These are phyloP conservation scores for Pyrus bretschneideri DNA, from an alignment of 306 rosid genomes.

Conservation along the genomic window DNA sequence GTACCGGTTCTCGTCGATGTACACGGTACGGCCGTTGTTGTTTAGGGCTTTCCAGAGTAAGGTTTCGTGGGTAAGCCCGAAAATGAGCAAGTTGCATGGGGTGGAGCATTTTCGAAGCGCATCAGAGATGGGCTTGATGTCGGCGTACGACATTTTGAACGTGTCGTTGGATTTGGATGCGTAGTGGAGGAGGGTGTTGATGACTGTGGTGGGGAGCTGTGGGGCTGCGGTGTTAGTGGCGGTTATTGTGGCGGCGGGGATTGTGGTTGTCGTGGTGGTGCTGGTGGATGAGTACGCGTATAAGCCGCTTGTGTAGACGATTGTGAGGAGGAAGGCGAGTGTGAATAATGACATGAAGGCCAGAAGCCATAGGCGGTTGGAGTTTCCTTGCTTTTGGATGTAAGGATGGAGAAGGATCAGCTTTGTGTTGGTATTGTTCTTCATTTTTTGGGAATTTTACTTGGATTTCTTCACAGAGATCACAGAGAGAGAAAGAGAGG, in stretches of 20 bases:
- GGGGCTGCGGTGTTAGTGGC: constrained; percentile 28
- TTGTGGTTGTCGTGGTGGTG: constrained; percentile 14
- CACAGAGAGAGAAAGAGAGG: neutral
- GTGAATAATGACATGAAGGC: constrained; percentile 81
- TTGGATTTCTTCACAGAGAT: neutral
- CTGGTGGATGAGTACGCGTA: neutral
- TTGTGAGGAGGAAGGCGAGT: constrained; percentile 66
- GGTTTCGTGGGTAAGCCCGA: constrained; percentile 85
- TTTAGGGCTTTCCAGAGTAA: constrained; percentile 89
- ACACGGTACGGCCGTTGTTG: constrained; percentile 82
- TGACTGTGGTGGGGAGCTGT: constrained; percentile 55
- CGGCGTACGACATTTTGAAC: constrained; percentile 71
- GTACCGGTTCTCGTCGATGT: constrained; percentile 91
- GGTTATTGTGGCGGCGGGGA: constrained; percentile 9
- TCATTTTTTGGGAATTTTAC: constrained; percentile 23
- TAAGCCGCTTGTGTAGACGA: constrained; percentile 63
- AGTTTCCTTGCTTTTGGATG: constrained; percentile 89
- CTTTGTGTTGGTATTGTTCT: constrained; percentile 68
- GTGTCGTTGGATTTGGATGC: constrained; percentile 77
- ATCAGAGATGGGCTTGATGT: constrained; percentile 77
- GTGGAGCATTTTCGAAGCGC: constrained; percentile 70
- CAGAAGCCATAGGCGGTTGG: constrained; percentile 74
- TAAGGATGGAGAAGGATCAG: constrained; percentile 96
- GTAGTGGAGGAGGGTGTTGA: constrained; percentile 80
- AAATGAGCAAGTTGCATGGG: constrained; percentile 70